Conservation (phyloP, 495 filamentous ascomycete genomes). For the Talaromyces thailandensis region DNA sequence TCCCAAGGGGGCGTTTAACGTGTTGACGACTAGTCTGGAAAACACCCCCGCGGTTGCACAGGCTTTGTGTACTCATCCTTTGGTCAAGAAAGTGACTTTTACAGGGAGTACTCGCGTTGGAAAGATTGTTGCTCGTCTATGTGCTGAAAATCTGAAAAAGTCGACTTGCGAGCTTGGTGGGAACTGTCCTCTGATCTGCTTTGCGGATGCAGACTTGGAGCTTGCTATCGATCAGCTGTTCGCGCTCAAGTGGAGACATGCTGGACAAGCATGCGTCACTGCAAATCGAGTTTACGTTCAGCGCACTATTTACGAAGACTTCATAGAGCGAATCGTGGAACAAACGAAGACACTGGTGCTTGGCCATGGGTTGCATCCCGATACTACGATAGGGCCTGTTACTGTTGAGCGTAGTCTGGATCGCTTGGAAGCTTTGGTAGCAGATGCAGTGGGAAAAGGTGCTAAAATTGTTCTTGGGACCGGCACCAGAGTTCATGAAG, state of each 20-base stretch:
- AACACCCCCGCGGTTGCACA: slow-evolving; percentile 58
- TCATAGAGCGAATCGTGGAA: slow-evolving; percentile 29
- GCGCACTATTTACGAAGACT: slow-evolving; percentile 42
- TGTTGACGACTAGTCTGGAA: slow-evolving; percentile 46
- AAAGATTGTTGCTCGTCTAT: slow-evolving; percentile 50
- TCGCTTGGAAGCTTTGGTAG: slow-evolving; percentile 42
- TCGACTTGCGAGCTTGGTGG: slow-evolving; percentile 65
- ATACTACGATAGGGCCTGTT: slow-evolving; percentile 47
- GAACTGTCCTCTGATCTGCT: slow-evolving; percentile 67
- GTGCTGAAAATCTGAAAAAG: slow-evolving; percentile 58
- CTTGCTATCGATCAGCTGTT: slow-evolving; percentile 52
- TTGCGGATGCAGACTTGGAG: slow-evolving; percentile 63
- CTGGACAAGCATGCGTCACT: slow-evolving; percentile 66
- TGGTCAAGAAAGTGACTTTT: slow-evolving; percentile 65
- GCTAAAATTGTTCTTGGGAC: slow-evolving; percentile 11
- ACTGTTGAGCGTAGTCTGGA: slow-evolving; percentile 44
- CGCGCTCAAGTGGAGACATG: slow-evolving; percentile 56
- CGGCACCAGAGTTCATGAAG: slow-evolving; percentile 24
- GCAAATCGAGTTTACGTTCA: slow-evolving; percentile 69
- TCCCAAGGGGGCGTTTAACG: slow-evolving; percentile 46
- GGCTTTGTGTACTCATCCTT: slow-evolving; percentile 53
- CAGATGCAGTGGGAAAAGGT: slow-evolving; percentile 44
- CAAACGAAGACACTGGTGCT: slow-evolving; percentile 39
- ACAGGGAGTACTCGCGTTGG: slow-evolving; percentile 61
- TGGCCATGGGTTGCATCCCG: slow-evolving; percentile 42